Evolutionary conservation across 371 early-diverging fungal genomes (phyloP).

Genomic region (Mucor velutinosus): DNA sequence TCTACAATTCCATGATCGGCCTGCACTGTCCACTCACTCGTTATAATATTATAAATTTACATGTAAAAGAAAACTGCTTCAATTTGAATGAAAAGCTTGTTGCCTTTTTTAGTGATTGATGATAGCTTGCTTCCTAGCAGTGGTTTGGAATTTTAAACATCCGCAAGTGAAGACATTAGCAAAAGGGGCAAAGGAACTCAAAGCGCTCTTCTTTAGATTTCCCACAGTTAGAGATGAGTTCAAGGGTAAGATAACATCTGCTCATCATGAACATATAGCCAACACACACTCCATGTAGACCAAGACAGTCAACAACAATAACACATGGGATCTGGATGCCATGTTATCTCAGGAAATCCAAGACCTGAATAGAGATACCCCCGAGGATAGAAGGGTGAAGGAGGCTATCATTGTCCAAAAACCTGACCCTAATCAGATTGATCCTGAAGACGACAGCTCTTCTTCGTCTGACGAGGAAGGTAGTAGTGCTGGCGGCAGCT

Average conservation of each 20-base stretch:
- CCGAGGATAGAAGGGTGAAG: slow-evolving; percentile 45
- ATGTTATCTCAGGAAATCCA: slow-evolving; percentile 48
- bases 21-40: too few relatives aligned
- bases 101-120: too few relatives aligned
- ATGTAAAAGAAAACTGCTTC: too few relatives aligned
- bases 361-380: slow-evolving; percentile 46
- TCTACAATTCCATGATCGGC: too few relatives aligned
- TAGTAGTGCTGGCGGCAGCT: neutral
- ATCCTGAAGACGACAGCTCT: slow-evolving; percentile 28
- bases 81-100: too few relatives aligned
- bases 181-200: neutral
- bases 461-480: slow-evolving; percentile 17
- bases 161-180: too few relatives aligned
- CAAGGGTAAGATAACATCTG: neutral
- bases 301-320: slow-evolving; percentile 5
- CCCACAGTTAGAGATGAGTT: neutral
- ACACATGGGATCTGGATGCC: slow-evolving; percentile 20
- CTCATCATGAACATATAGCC: neutral
- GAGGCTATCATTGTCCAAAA: slow-evolving; percentile 49
- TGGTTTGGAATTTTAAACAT: too few relatives aligned
- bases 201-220: neutral
- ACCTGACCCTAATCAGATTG: slow-evolving; percentile 46
- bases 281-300: neutral
- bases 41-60: too few relatives aligned
- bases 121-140: too few relatives aligned